Conservation (phyloP, 1,284 basidiomycete genomes). For the Microbotryum violaceum region DNA sequence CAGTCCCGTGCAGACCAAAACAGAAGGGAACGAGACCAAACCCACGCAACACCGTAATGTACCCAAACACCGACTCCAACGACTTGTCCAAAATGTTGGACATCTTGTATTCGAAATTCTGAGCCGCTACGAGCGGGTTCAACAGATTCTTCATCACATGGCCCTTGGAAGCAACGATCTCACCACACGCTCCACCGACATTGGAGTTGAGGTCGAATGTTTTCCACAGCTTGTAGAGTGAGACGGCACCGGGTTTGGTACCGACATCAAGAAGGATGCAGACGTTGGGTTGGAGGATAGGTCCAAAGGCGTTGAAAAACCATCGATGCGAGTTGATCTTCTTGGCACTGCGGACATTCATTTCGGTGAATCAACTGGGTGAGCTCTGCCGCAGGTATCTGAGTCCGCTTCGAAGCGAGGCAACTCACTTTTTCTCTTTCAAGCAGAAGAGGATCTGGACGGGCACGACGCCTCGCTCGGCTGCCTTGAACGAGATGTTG, state of each 20-base stretch:
- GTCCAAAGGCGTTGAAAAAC: conserved; percentile 84
- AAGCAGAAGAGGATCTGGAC: conserved; percentile 79
- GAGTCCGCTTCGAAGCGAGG: not conserved
- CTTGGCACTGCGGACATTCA: conserved; percentile 34
- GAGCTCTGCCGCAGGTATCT: too few species aligned
- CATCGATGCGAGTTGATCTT: conserved; percentile 85
- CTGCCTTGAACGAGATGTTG: conserved; percentile 69
- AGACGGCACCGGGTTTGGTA: conserved; percentile 73
- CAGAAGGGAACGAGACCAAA: too few species aligned
- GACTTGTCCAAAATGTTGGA: conserved; percentile 52
- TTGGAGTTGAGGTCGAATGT: conserved; percentile 90
- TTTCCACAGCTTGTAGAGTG: conserved; percentile 91
- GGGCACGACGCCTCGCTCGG: conserved; percentile 71
- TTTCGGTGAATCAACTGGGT: too few species aligned
- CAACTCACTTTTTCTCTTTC: conserved; percentile 19
- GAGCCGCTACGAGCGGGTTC: conserved; percentile 64
- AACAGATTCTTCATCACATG: conserved; percentile 55
- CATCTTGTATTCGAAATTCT: conserved; percentile 76
- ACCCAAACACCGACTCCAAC: conserved; percentile 66
- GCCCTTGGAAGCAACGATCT: conserved; percentile 87
- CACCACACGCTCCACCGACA: conserved; percentile 87
- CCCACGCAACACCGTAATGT: conserved; percentile 76
- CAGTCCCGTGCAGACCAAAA: too few species aligned
- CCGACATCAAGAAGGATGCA: conserved; percentile 89
- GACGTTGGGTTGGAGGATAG: conserved; percentile 62